Evolutionary conservation across 2,329 filamentous ascomycete species (phyloP), one percentile per base, ranked within the genome.

Genomic region (Fonsecaea multimorphosa): DNA sequence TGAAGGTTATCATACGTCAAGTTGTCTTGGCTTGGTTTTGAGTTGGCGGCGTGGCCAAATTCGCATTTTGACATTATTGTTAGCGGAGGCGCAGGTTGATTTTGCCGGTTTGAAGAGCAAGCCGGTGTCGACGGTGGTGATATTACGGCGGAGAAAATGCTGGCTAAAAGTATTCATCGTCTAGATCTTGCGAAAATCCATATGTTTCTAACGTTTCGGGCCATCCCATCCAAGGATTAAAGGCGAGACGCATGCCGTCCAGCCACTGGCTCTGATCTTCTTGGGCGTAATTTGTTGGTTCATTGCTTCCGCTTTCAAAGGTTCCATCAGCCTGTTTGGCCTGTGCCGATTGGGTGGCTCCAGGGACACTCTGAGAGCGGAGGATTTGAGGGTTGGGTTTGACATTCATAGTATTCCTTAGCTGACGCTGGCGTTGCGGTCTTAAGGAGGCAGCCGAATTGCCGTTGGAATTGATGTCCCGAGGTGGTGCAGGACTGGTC

Each of bases 211-310:
- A 16, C 16, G 63, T 65, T 34, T 68, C 62, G 22, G 62, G 54
- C 51, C 58, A 65, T 12, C 65, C 65, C 65, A 67, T 64, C 65
- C 65, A 67, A 29, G 65, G 65, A 44, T 67, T 64, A 46, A 61
- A 64, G 9, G 58, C 61, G 27, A 67, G 32, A 11, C 61, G 61
- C 65, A 67, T 67, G 3, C 54, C 61, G 36, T 67, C 61, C 44
- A 58, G 54, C 58, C 57, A 61, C 46, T 67, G 61, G 29, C 55
- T 51, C 3, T 54, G 58, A 34, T 54, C 53, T 32, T 61, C 52
- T 34, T 57, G 53, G 14, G 32, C 61, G 53, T 64, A 54, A 9
- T 60, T 57, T 9, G 59, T 63, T n/a, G 65, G 54, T 31, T 64
- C 61, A 27, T 32, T 54, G 46, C 27, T 58, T n/a, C 22, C 27